phyloP scores from a whole-genome alignment of 176 grass and related monocot species.

The Pontederia paniculata region DNA sequence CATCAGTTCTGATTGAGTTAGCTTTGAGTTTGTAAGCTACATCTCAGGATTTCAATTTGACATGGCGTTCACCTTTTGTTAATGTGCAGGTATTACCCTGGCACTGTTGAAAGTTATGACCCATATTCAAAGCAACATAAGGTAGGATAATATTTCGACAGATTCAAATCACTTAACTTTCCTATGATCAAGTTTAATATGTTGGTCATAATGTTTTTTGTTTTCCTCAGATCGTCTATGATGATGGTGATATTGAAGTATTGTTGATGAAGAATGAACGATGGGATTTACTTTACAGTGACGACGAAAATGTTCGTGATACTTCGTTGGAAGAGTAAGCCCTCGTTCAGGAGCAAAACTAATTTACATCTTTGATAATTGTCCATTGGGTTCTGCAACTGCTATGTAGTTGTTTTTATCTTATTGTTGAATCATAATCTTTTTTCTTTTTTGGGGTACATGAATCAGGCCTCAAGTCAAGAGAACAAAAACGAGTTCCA shows the following conservation, averaged over 20 bases:
- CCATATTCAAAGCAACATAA: slow-evolving; percentile 45
- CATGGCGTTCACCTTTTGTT: slow-evolving; percentile 3
- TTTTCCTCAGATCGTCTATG: slow-evolving; percentile 42
- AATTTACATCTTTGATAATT: not conserved
- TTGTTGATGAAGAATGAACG: slow-evolving; percentile 42
- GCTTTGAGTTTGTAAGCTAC: slow-evolving; percentile 5
- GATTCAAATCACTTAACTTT: slow-evolving; percentile 7
- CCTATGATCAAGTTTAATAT: not conserved
- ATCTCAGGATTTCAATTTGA: slow-evolving; percentile 16
- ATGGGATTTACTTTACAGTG: slow-evolving; percentile 45
- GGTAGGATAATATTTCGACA: slow-evolving; percentile 23
- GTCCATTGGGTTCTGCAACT: slow-evolving; percentile 5
- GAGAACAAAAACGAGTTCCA: slow-evolving; percentile 22
- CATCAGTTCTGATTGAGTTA: not conserved
- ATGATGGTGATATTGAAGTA: slow-evolving; percentile 65
- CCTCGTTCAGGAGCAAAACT: not conserved
- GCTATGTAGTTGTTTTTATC: too few relatives aligned
- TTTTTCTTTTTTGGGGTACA: too few relatives aligned
- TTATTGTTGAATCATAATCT: too few relatives aligned
- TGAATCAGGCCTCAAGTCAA: slow-evolving; percentile 24
- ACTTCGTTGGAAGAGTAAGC: slow-evolving; percentile 23
- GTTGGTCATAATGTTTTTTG: slow-evolving; percentile 11
- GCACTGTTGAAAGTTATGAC: slow-evolving; percentile 39
- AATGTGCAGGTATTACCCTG: slow-evolving; percentile 60
- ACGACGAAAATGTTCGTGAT: slow-evolving; percentile 3